These are phyloP conservation scores for Neurospora discreta DNA, from an alignment of 495 filamentous ascomycete genomes.

Conservation along the genomic window DNA sequence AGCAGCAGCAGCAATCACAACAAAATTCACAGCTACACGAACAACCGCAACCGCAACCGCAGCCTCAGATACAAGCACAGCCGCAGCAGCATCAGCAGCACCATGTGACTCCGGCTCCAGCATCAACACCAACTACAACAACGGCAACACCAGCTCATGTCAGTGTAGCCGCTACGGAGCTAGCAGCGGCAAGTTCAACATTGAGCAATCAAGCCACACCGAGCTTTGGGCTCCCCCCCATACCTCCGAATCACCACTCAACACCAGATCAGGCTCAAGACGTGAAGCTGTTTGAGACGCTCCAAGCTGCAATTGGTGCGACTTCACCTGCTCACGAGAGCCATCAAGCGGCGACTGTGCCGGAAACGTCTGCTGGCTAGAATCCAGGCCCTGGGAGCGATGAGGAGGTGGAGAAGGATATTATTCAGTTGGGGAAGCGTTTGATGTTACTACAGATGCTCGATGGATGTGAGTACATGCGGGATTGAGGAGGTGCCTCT, in stretches of 20 bases:
- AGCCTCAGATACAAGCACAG: not conserved
- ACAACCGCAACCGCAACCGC: not conserved
- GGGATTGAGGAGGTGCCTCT: not conserved
- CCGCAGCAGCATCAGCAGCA: conserved; percentile 3
- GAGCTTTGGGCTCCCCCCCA: conserved; percentile 5
- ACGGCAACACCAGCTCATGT: not conserved
- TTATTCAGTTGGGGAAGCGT: not conserved
- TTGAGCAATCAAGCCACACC: not conserved
- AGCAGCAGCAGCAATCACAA: conserved; percentile 2
- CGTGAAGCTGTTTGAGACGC: conserved; percentile 10
- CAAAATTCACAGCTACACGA: conserved; percentile 6
- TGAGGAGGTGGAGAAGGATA: not conserved
- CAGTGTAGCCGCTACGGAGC: not conserved
- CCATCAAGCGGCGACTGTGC: not conserved
- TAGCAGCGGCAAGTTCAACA: not conserved
- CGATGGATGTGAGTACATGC: not conserved
- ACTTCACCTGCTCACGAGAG: not conserved
- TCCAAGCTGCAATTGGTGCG: conserved; percentile 15
- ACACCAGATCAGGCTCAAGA: conserved; percentile 19
- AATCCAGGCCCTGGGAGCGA: not conserved
- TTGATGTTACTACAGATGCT: not conserved
- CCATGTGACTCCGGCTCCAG: not conserved
- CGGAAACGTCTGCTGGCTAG: not conserved
- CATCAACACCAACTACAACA: not conserved
- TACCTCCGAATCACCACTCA: conserved; percentile 19